phyloP scores from a whole-genome alignment of 768 basidiomycete genomes.

The Hericium rajendrae region DNA sequence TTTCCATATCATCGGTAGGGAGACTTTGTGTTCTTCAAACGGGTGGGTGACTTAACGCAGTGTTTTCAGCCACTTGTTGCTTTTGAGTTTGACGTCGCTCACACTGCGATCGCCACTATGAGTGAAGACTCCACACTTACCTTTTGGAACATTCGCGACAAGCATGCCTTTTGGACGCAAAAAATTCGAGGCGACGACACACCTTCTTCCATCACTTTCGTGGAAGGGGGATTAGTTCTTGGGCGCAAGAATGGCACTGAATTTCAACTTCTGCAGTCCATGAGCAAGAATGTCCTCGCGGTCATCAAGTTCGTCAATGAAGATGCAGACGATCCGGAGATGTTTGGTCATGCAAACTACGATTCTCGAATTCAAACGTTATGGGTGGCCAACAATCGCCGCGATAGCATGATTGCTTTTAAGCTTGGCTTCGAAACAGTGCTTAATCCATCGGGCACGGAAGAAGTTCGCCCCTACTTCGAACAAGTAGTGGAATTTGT shows the following conservation, averaged over 20 bases:
- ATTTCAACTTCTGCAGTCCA: constrained; percentile 73
- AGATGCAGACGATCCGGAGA: constrained; percentile 61
- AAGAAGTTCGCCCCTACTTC: constrained; percentile 56
- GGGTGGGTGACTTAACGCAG: background rate
- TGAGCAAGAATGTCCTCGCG: constrained; percentile 63
- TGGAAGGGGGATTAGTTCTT: constrained; percentile 78
- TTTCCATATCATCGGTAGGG: constrained; percentile 63
- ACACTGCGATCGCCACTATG: constrained; percentile 71
- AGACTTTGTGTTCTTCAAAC: background rate
- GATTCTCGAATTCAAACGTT: constrained; percentile 78
- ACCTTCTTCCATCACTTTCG: constrained; percentile 77
- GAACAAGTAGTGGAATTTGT: constrained; percentile 80
- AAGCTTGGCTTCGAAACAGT: constrained; percentile 59
- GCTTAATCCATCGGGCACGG: constrained; percentile 40
- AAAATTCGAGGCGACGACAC: constrained; percentile 71
- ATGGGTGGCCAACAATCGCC: constrained; percentile 80
- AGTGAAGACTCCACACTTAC: constrained; percentile 75
- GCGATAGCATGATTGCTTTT: constrained; percentile 77
- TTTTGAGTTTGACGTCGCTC: constrained; percentile 76
- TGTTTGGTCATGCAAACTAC: constrained; percentile 85
- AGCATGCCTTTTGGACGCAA: constrained; percentile 63
- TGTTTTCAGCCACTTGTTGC: constrained; percentile 58
- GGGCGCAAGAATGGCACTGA: constrained; percentile 79
- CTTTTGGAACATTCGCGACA: constrained; percentile 76
- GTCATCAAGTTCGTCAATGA: constrained; percentile 73